A percentile compares a stretch with the other conserved stretches of the same genome.
Evolutionary conservation across 108 stramenopile species (phyloP).

Genomic region (Cylindrotheca fusiformis): DNA sequence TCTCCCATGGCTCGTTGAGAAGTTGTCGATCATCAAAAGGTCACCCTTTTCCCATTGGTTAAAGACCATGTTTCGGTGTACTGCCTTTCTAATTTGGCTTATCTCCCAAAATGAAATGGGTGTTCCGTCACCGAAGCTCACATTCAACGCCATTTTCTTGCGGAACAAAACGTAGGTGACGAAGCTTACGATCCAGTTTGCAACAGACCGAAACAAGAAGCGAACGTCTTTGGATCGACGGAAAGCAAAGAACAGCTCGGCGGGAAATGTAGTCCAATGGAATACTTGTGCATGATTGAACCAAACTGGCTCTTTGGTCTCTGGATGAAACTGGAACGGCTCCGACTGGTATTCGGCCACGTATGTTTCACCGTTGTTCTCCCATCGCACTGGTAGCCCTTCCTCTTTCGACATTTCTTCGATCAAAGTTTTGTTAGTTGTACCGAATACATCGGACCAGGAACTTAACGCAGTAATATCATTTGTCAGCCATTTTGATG

Average conservation of each 20-base stretch:
- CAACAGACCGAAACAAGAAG: constrained; percentile 19
- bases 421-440: constrained; percentile 20
- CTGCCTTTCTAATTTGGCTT: constrained; percentile 30
- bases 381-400: constrained; percentile 20
- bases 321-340: constrained; percentile 36
- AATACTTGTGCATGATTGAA: constrained; percentile 47
- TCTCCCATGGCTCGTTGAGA: constrained; percentile 33
- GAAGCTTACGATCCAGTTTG: constrained; percentile 3
- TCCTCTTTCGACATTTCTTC: constrained; percentile 25
- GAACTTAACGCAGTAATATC: constrained; percentile 26
- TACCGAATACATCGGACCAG: constrained; percentile 41
- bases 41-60: constrained; percentile 40
- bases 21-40: constrained; percentile 41
- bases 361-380: constrained; percentile 26
- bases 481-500: background rate
- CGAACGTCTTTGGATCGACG: constrained; percentile 17
- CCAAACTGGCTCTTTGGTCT: constrained; percentile 36
- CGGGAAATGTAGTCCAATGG: constrained; percentile 45
- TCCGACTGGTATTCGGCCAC: constrained; percentile 17
- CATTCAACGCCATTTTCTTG: constrained; percentile 26
- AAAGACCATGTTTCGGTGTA: constrained; percentile 43
- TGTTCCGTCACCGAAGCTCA: constrained; percentile 40
- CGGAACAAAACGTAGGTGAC: constrained; percentile 37
- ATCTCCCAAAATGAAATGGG: constrained; percentile 36
- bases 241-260: constrained; percentile 31